Evolutionary conservation across 768 basidiomycete species (phyloP).

Genomic region (Butyriboletus loyo): DNA sequence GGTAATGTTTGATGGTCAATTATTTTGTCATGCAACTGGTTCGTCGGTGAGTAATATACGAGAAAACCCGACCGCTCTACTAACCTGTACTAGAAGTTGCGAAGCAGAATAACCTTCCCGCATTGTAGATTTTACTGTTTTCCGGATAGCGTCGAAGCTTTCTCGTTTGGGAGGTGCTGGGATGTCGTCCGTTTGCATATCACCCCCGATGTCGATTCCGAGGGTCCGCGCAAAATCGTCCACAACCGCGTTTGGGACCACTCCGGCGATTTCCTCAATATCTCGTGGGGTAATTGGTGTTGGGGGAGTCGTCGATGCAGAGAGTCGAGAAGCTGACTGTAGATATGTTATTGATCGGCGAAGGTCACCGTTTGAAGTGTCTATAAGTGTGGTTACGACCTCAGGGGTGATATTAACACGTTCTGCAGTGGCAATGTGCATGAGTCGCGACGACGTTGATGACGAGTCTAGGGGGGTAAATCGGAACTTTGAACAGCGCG

Average conservation of each 20-base stretch:
- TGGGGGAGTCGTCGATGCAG: conserved; percentile 68
- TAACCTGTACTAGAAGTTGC: conserved; percentile 84
- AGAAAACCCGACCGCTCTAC: conserved; percentile 16
- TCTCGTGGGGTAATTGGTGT: conserved; percentile 71
- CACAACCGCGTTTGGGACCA: conserved; percentile 78
- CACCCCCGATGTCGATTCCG: conserved; percentile 66
- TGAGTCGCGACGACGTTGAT: conserved; percentile 72
- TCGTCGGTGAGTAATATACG: conserved; percentile 4
- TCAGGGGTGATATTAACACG: conserved; percentile 51
- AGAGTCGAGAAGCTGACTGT: conserved; percentile 90
- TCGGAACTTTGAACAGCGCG: conserved; percentile 98
- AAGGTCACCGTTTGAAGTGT: conserved; percentile 85
- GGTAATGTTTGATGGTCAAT: conserved; percentile 79
- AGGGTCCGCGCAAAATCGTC: conserved; percentile 64
- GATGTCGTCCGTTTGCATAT: conserved; percentile 45
- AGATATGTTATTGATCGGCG: conserved; percentile 97
- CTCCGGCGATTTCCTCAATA: conserved; percentile 96
- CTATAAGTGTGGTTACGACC: conserved; percentile 72
- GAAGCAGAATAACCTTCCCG: conserved; percentile 91
- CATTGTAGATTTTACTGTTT: conserved; percentile 71
- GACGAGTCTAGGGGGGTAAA: conserved; percentile 87
- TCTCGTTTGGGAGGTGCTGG: conserved; percentile 23
- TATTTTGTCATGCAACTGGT: conserved; percentile 86
- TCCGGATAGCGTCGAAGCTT: conserved; percentile 61
- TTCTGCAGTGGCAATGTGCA: conserved; percentile 79